Conservation (phyloP, 2,329 filamentous ascomycete genomes). For the Drechslerella dactyloides region DNA sequence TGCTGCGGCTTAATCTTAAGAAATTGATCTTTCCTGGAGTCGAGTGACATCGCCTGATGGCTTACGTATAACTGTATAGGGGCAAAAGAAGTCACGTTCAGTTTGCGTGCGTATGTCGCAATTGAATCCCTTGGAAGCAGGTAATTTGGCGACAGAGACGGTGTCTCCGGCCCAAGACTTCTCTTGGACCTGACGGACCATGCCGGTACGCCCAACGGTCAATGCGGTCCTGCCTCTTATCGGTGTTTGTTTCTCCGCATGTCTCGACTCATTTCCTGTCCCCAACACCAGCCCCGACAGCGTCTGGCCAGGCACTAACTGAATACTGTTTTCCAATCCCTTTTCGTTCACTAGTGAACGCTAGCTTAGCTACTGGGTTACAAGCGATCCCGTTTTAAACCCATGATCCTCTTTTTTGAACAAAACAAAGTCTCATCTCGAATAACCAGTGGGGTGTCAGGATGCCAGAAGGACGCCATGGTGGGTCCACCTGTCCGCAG, state of each 20-base stretch:
- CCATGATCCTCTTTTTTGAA: neutral
- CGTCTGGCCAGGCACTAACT: neutral
- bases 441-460: neutral
- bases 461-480: conserved; percentile 1
- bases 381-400: conserved; percentile 1
- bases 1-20: no score
- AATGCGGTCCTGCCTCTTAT: no score
- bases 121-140: no score
- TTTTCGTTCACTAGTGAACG: no score
- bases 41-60: no score
- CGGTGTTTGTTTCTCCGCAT: conserved; percentile 25
- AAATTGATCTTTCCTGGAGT: no score
- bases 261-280: conserved; percentile 45
- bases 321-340: no score
- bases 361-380: neutral
- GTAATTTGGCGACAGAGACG: no score
- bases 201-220: no score
- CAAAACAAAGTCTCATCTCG: neutral
- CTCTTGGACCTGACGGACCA: conserved; percentile 1
- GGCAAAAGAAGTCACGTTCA: no score
- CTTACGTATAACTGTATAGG: no score
- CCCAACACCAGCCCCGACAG: neutral
- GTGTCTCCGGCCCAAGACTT: conserved; percentile 1
- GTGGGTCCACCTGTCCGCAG: conserved; percentile 24
- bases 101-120: no score